Conservation (phyloP, 257 asterid species). For the Marsdenia floribunda region DNA sequence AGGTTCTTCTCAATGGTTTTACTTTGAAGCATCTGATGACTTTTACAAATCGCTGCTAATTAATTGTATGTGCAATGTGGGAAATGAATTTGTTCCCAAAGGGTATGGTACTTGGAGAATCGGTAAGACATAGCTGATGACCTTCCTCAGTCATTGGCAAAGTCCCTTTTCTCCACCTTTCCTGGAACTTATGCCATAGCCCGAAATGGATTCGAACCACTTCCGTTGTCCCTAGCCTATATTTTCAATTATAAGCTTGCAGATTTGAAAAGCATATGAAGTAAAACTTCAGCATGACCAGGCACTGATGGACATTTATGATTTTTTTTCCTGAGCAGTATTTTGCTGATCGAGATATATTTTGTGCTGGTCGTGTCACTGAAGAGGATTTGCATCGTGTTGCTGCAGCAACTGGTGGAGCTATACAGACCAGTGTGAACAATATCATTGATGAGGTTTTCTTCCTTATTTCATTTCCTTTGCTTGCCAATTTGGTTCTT, state of each 20-base stretch:
- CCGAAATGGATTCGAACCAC: no score
- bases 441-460: constrained; percentile 77
- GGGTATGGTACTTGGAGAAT: no score
- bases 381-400: constrained; percentile 85
- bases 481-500: neutral
- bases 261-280: neutral
- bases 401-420: constrained; percentile 89
- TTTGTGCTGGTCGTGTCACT: constrained; percentile 93
- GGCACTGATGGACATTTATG: neutral
- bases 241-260: neutral
- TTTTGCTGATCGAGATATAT: constrained; percentile 90
- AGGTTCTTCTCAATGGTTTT: constrained; percentile 5
- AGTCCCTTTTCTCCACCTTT: no score
- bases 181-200: no score
- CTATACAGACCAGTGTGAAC: constrained; percentile 87
- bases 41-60: neutral
- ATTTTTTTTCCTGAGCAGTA: constrained; percentile 39
- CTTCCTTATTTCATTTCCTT: constrained; percentile 15
- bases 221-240: no score
- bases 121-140: no score
- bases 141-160: no score
- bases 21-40: neutral
- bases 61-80: neutral
- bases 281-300: neutral
- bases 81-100: neutral